Evolutionary conservation across 2,329 filamentous ascomycete species (phyloP).

Genomic region (Fusarium sp.): DNA sequence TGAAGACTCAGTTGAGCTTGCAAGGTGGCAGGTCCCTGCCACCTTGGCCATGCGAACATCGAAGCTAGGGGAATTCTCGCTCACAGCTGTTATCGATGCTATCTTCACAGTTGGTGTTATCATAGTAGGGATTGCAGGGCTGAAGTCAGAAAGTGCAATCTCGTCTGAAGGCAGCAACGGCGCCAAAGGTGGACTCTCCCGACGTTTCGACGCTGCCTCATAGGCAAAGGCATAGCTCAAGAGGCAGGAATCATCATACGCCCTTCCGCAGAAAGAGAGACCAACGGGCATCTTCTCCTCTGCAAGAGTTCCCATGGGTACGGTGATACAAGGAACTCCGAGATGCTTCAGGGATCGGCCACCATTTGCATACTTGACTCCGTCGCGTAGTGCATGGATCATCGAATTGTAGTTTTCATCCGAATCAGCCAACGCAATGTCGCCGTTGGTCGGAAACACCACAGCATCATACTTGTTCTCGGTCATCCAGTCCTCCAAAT

Average conservation of each 20-base stretch:
- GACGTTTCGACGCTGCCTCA: constrained; percentile 4
- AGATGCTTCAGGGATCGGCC: constrained; percentile 66
- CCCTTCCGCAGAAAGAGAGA: constrained; percentile 64
- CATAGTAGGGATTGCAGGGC: accelerated
- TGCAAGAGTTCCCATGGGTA: constrained; percentile 64
- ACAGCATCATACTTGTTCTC: not conserved
- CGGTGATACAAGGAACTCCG: constrained; percentile 65
- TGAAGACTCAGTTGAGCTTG: accelerated
- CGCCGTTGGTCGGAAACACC: constrained; percentile 59
- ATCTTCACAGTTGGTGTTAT: not conserved
- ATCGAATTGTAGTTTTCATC: constrained; percentile 52
- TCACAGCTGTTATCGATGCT: accelerated
- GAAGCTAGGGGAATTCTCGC: accelerated
- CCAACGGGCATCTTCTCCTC: constrained; percentile 64
- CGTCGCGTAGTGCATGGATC: constrained; percentile 51
- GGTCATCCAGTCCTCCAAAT: constrained; percentile 2
- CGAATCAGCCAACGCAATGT: constrained; percentile 62
- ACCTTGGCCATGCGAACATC: not conserved
- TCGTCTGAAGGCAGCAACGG: not conserved
- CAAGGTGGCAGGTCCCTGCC: accelerated
- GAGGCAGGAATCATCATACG: constrained; percentile 58
- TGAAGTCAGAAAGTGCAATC: not conserved
- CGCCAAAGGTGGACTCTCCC: not conserved
- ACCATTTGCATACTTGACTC: constrained; percentile 66
- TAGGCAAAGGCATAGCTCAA: constrained; percentile 44